A percentile compares a stretch with the other conserved stretches of the same genome.
Conservation (phyloP, 106 monocot species). For the Acorus gramineus region DNA sequence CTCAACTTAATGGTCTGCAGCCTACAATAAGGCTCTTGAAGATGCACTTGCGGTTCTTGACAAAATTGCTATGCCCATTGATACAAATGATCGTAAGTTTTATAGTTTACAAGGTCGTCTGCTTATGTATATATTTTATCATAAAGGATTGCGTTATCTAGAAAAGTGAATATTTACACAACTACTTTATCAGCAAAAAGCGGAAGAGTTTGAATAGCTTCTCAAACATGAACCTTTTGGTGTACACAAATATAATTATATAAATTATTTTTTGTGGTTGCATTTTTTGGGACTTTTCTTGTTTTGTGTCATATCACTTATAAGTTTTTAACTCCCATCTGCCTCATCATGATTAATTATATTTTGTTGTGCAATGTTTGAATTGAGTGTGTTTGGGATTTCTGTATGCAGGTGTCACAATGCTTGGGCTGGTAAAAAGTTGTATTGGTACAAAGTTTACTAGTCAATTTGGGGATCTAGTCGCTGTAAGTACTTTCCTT, state of each 20-base stretch:
- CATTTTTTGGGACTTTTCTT: no score
- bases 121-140: no score
- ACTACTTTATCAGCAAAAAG: no score
- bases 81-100: slow-evolving; percentile 82
- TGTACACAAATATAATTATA: no score
- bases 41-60: slow-evolving; percentile 89
- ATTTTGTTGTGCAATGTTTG: not conserved
- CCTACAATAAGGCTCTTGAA: slow-evolving; percentile 89
- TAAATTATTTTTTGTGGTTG: no score
- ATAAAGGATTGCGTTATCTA: no score
- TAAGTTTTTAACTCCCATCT: not conserved
- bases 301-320: no score
- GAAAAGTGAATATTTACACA: no score
- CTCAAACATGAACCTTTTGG: no score
- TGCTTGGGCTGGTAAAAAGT: slow-evolving; percentile 84
- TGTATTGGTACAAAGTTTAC: slow-evolving; percentile 97
- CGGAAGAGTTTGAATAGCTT: no score
- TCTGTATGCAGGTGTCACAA: slow-evolving; percentile 28
- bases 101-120: no score
- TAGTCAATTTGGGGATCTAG: slow-evolving; percentile 87
- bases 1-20: slow-evolving; percentile 21
- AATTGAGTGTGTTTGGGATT: slow-evolving; percentile 3
- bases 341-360: not conserved
- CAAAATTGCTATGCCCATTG: slow-evolving; percentile 81
- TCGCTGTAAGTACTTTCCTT: slow-evolving; percentile 53